These are phyloP conservation scores for Rhytidiadelphus loreus DNA, from an alignment of 225 moss, liverwort and hornwort species.

Conservation along the genomic window DNA sequence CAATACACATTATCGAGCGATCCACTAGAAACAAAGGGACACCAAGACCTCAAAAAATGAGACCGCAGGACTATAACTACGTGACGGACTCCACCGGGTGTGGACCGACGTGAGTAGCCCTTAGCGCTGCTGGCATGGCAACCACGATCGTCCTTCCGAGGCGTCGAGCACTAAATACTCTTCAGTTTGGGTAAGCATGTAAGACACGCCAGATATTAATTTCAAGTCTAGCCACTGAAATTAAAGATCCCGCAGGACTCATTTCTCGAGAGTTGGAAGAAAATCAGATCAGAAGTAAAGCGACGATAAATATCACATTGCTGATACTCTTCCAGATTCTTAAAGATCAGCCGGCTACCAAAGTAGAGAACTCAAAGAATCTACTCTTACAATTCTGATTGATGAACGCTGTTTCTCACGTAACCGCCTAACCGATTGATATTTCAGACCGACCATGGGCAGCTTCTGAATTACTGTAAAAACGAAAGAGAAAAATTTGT, in stretches of 20 bases:
- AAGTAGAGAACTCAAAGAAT: neutral
- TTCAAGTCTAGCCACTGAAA: neutral
- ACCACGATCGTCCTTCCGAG: neutral
- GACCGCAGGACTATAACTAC: neutral
- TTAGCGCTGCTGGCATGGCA: neutral
- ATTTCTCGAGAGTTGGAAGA: neutral
- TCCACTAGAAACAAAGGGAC: neutral
- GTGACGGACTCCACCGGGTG: neutral
- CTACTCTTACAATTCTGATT: neutral
- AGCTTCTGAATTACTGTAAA: neutral
- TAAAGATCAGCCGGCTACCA: neutral
- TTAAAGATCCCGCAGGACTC: neutral
- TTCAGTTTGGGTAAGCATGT: neutral
- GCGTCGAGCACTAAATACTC: neutral
- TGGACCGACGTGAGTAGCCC: neutral
- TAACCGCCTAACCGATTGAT: conserved; percentile 6
- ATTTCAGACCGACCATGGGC: neutral
- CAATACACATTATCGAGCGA: neutral
- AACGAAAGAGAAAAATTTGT: neutral
- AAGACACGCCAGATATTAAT: neutral
- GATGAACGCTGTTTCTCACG: neutral
- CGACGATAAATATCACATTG: neutral
- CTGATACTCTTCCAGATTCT: neutral
- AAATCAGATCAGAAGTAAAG: neutral
- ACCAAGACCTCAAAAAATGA: neutral